These are phyloP conservation scores for Trametes elegans DNA, from an alignment of 768 basidiomycete genomes.

Conservation along the genomic window DNA sequence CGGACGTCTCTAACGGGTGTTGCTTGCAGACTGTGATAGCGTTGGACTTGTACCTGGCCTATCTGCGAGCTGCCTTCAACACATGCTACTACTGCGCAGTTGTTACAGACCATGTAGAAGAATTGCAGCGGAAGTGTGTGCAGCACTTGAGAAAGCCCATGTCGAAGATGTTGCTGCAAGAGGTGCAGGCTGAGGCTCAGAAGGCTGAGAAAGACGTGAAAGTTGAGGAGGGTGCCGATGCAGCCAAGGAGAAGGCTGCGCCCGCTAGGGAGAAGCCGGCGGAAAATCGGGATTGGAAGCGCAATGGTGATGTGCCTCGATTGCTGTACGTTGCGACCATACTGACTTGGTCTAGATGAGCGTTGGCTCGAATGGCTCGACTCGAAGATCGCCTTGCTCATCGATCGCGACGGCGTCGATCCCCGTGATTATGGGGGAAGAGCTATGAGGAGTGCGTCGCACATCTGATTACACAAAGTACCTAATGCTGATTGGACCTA, in stretches of 20 bases:
- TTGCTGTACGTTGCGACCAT: slow-evolving; percentile 9
- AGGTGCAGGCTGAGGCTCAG: slow-evolving; percentile 53
- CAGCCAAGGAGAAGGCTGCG: slow-evolving; percentile 35
- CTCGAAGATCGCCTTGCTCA: slow-evolving; percentile 76
- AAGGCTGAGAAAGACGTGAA: slow-evolving; percentile 47
- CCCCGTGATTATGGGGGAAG: slow-evolving; percentile 89
- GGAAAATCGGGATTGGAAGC: slow-evolving; percentile 53
- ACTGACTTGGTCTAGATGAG: slow-evolving; percentile 53
- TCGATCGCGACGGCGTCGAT: slow-evolving; percentile 78
- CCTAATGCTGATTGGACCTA: slow-evolving; percentile 34
- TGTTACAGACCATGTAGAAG: slow-evolving; percentile 90
- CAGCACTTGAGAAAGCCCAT: slow-evolving; percentile 83
- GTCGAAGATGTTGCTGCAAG: slow-evolving; percentile 59
- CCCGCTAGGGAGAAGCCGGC: slow-evolving; percentile 31
- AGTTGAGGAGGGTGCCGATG: slow-evolving; percentile 39
- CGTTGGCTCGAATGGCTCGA: slow-evolving; percentile 91
- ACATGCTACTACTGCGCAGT: slow-evolving; percentile 98
- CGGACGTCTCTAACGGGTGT: slow-evolving; percentile 3
- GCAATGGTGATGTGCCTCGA: slow-evolving; percentile 54
- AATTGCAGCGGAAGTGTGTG: slow-evolving; percentile 92
- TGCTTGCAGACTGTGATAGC: slow-evolving; percentile 64
- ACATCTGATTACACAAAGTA: slow-evolving; percentile 7
- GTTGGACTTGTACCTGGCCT: slow-evolving; percentile 91
- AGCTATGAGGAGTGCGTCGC: slow-evolving; percentile 78
- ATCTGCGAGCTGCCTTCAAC: slow-evolving; percentile 89